Percentiles rank a stretch among this genome's conserved stretches.
Conservation (phyloP, 352 stramenopile species). For the Plasmopara muralis region DNA sequence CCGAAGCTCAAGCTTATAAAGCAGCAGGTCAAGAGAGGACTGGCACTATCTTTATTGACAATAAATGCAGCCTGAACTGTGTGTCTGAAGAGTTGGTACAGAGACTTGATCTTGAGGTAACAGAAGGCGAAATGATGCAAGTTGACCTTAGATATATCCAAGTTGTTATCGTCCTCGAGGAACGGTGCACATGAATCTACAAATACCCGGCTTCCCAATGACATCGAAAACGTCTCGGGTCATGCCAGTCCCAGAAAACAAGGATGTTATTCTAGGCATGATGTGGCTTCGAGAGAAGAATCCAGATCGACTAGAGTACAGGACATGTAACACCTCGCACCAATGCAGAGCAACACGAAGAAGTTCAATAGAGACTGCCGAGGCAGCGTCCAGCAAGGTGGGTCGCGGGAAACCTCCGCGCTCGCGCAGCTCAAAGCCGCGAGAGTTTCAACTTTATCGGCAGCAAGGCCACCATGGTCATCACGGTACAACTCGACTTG, state of each 20-base stretch:
- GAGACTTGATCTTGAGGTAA: background rate
- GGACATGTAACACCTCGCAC: background rate
- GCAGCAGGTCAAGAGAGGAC: background rate
- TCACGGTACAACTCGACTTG: background rate
- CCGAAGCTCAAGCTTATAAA: background rate
- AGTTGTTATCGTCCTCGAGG: background rate
- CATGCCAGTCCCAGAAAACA: background rate
- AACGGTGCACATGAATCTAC: background rate
- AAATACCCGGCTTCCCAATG: background rate
- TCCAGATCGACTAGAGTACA: background rate
- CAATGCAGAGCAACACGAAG: background rate
- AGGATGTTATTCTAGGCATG: background rate
- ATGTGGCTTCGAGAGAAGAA: background rate
- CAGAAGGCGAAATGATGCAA: constrained; percentile 2
- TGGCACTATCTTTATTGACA: background rate
- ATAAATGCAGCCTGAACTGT: background rate
- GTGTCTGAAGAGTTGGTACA: background rate
- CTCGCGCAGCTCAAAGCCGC: background rate
- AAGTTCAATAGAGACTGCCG: background rate
- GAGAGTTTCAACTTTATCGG: background rate
- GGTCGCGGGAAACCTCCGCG: too few species aligned
- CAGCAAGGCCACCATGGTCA: too few species aligned
- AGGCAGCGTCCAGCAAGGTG: background rate
- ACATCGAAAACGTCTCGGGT: background rate
- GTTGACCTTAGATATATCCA: background rate